phyloP scores from a whole-genome alignment of 257 asterid species.

The Solanum peruvianum region DNA sequence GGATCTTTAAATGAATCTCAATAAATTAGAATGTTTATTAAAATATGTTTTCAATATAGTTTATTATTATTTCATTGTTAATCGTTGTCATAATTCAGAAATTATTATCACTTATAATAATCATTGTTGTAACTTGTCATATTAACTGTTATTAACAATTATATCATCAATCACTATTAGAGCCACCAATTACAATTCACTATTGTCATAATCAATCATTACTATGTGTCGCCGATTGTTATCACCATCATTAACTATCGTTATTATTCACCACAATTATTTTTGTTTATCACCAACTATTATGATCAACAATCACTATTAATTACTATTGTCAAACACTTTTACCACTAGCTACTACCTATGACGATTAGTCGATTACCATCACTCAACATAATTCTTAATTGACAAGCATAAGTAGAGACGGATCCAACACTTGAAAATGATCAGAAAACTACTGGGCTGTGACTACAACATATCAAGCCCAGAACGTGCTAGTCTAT shows the following conservation, averaged over 20 bases:
- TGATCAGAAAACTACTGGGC: background rate
- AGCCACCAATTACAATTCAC: background rate
- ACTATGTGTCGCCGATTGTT: background rate
- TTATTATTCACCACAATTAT: background rate
- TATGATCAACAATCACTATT: background rate
- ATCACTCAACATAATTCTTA: background rate
- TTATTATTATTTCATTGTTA: background rate
- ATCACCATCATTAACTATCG: too few species aligned
- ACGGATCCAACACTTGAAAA: background rate
- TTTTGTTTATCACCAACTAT: background rate
- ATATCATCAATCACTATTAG: background rate
- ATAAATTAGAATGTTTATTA: too few species aligned
- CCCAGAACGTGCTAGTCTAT: background rate
- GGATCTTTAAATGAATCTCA: background rate
- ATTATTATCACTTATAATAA: background rate
- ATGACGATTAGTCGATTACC: background rate
- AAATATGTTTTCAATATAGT: too few species aligned
- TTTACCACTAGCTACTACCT: background rate
- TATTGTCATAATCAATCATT: background rate
- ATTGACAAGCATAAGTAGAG: background rate
- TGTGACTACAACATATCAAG: background rate
- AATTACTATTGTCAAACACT: background rate
- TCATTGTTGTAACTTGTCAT: background rate
- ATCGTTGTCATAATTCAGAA: fast-evolving
- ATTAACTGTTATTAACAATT: background rate